Evolutionary conservation across 2,329 filamentous ascomycete genomes (phyloP).

Genomic region (Beauveria caledonica): DNA sequence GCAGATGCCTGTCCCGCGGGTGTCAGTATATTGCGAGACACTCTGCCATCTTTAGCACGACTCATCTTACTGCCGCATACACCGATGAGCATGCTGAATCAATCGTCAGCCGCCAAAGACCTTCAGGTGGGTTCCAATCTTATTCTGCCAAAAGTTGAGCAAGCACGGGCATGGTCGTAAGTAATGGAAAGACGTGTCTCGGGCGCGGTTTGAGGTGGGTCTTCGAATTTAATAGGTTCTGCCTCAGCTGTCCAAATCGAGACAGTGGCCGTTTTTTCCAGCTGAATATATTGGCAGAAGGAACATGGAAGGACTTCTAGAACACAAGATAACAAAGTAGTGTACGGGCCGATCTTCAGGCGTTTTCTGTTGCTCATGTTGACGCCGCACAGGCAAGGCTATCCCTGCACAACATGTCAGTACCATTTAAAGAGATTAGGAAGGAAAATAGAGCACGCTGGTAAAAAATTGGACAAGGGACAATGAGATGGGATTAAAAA

Average conservation of each 20-base stretch:
- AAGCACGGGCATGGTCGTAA: neutral
- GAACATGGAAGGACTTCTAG: neutral
- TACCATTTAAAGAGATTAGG: too few relatives aligned
- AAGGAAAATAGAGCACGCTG: too few relatives aligned
- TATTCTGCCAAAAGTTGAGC: neutral
- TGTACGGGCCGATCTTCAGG: too few relatives aligned
- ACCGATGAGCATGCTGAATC: conserved; percentile 59
- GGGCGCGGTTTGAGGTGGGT: conserved; percentile 7
- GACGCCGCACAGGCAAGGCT: too few relatives aligned
- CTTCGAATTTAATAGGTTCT: conserved; percentile 4
- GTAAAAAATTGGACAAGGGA: too few relatives aligned
- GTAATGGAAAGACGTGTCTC: conserved; percentile 4
- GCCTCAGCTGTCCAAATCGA: neutral
- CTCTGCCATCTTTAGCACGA: conserved; percentile 4
- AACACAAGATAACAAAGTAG: too few relatives aligned
- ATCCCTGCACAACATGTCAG: too few relatives aligned
- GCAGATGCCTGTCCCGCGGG: conserved; percentile 62
- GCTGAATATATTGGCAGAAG: neutral
- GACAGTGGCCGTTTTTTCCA: neutral
- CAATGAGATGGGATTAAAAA: neutral
- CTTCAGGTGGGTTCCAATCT: neutral
- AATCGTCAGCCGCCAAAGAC: neutral
- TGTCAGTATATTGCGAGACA: neutral
- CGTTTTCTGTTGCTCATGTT: too few relatives aligned
- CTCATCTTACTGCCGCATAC: conserved; percentile 58